Evolutionary conservation across 805 yeast genomes (phyloP).

Genomic region (Metschnikowia noctiluminum): DNA sequence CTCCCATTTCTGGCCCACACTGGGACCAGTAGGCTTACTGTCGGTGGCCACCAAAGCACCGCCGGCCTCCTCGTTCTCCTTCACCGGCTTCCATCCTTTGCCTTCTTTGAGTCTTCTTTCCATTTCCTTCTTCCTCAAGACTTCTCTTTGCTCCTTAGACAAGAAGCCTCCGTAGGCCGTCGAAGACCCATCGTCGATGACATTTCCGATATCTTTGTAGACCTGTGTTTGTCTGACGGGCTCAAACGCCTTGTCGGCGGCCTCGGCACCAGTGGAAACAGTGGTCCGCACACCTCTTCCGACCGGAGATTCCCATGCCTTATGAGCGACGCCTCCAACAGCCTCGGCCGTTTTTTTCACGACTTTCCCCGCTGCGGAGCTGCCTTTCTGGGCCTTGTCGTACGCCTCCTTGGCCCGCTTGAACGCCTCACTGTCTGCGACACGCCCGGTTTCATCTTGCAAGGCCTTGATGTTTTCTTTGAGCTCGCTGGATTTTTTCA

Average conservation of each 20-base stretch:
- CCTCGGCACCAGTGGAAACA: constrained; percentile 77
- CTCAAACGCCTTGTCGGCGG: constrained; percentile 82
- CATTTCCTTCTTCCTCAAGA: constrained; percentile 51
- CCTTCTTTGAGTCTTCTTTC: constrained; percentile 59
- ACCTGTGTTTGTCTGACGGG: constrained; percentile 90
- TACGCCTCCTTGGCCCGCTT: constrained; percentile 91
- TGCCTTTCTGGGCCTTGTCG: constrained; percentile 71
- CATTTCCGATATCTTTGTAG: constrained; percentile 84
- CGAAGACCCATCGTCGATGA: constrained; percentile 88
- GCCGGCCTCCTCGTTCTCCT: constrained; percentile 80
- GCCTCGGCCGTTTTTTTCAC: constrained; percentile 89
- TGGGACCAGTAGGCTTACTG: constrained; percentile 68
- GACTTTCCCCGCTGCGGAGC: constrained; percentile 67
- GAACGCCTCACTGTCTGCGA: constrained; percentile 92
- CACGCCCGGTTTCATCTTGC: constrained; percentile 91
- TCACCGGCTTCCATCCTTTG: constrained; percentile 61
- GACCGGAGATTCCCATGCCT: constrained; percentile 95
- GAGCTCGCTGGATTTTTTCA: constrained; percentile 84
- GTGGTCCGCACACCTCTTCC: constrained; percentile 86
- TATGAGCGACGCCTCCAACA: constrained; percentile 82
- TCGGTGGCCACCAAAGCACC: constrained; percentile 78
- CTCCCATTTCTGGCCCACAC: constrained; percentile 61
- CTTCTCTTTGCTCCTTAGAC: constrained; percentile 73
- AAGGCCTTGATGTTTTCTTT: constrained; percentile 91
- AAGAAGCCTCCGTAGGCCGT: constrained; percentile 91